Evolutionary conservation across 2,329 filamentous ascomycete species (phyloP).

Genomic region (Cladosporium sp.): DNA sequence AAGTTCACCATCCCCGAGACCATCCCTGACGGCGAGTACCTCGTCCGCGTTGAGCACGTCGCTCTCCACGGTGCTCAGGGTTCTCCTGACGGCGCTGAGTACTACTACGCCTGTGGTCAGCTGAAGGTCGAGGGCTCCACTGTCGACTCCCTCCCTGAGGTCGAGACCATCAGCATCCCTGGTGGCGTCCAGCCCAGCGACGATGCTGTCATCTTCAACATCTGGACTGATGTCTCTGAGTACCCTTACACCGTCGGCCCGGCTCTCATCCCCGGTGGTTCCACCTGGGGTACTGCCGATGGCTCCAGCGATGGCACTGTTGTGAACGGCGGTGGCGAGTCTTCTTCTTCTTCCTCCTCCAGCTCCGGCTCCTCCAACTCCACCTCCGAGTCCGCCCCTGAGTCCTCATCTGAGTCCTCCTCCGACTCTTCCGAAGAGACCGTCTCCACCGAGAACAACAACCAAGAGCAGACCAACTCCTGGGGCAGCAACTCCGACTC

Average conservation of each 20-base stretch:
- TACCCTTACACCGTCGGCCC: conserved; percentile 13
- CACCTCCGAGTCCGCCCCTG: neutral
- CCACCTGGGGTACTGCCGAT: conserved; percentile 13
- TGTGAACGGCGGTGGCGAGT: neutral
- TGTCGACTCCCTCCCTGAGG: neutral
- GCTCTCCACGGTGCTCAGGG: conserved; percentile 50
- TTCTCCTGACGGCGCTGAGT: conserved; percentile 26
- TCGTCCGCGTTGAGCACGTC: conserved; percentile 51
- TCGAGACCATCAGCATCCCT: conserved; percentile 16
- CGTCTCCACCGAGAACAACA: neutral
- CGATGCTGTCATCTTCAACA: conserved; percentile 14
- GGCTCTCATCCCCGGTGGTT: conserved; percentile 11
- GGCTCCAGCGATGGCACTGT: conserved; percentile 9
- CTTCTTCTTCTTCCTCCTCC: neutral
- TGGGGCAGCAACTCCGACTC: neutral
- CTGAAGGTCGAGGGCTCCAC: conserved; percentile 17
- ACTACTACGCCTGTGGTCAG: conserved; percentile 33
- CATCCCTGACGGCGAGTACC: conserved; percentile 51
- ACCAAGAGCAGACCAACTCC: neutral
- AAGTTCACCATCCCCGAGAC: conserved; percentile 42
- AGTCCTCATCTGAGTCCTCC: too few relatives aligned
- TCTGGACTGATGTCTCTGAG: conserved; percentile 12
- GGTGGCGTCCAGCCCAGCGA: conserved; percentile 15
- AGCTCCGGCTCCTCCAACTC: neutral
- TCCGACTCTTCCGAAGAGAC: too few relatives aligned